Percentiles rank a stretch among this genome's conserved stretches.
These are phyloP conservation scores for Filosporella fistucella DNA, from an alignment of 495 filamentous ascomycete genomes.

Conservation along the genomic window DNA sequence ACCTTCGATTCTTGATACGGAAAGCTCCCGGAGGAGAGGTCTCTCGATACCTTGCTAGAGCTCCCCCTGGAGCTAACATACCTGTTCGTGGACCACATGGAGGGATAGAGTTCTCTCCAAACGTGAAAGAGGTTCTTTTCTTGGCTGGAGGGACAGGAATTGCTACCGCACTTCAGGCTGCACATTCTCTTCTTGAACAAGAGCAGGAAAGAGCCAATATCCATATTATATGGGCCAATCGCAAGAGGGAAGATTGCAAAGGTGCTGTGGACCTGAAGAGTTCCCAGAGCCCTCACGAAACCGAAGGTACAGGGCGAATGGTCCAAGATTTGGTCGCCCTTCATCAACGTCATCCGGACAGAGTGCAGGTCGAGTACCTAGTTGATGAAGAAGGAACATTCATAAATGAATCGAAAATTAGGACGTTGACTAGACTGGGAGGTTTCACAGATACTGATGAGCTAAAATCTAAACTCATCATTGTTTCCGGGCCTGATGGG, in stretches of 20 bases:
- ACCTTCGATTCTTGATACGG: slow-evolving; percentile 51
- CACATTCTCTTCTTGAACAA: slow-evolving; percentile 48
- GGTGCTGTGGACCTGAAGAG: slow-evolving; percentile 31
- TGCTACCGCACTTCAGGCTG: slow-evolving; percentile 81
- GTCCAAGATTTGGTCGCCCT: slow-evolving; percentile 58
- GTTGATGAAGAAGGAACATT: slow-evolving; percentile 72
- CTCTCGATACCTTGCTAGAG: slow-evolving; percentile 44
- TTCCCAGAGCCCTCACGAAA: slow-evolving; percentile 21
- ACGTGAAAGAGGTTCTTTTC: slow-evolving; percentile 56
- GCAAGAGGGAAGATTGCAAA: slow-evolving; percentile 51
- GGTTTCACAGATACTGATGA: neutral
- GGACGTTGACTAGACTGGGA: slow-evolving; percentile 25
- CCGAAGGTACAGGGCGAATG: slow-evolving; percentile 28
- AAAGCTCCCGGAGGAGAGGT: slow-evolving; percentile 54
- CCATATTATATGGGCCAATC: slow-evolving; percentile 67
- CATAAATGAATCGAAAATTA: slow-evolving; percentile 49
- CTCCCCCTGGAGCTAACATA: slow-evolving; percentile 55
- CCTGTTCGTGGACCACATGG: slow-evolving; percentile 74
- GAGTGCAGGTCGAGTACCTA: slow-evolving; percentile 63
- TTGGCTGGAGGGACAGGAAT: slow-evolving; percentile 93
- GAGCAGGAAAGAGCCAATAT: slow-evolving; percentile 30
- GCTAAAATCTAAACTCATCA: slow-evolving; percentile 51
- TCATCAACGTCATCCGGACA: slow-evolving; percentile 46
- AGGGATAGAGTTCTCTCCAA: slow-evolving; percentile 57
- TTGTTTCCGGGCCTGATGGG: slow-evolving; percentile 86